Base-by-base conservation (phyloP, 1,284 basidiomycete species). In the Trichosporon asahii region DNA sequence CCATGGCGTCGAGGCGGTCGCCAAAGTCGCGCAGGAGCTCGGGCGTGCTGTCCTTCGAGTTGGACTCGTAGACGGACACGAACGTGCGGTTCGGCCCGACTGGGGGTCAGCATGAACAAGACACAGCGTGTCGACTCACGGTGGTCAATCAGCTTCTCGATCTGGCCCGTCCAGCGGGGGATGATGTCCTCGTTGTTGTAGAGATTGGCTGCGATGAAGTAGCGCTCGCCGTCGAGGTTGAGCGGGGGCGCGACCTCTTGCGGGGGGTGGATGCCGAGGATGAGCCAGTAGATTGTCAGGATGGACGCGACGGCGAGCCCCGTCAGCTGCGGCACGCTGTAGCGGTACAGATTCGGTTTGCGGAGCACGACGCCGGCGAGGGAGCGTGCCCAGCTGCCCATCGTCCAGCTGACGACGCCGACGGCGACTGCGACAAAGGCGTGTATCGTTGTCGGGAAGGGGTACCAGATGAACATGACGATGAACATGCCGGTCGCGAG, bases 61-160 rank as follows among this genome's bases (percentile, higher is more conserved):
- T 84, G 66, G 85, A 87, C 77, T 89, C 88, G 74, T 88, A 84
- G 66, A 89, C 82, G n/a, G 87, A 88, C 5, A 89, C 83, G 73
- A 85, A 89, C 18, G 86, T 85, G 65, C 88, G 87, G 61, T 85
- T 82, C 2, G 79, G 72, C 9, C 88, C 88, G 40, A 89, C 82
- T 77, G 84, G 63, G 11, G 18, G 37, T 65, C 37, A 40, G 63
- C 64, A 12, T 27, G n/a, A n/a, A n/a, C n/a, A n/a, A n/a, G n/a
- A n/a, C n/a, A n/a, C n/a, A n/a, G n/a, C n/a, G n/a, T n/a, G n/a
- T 25, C 1, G 2, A 64, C 63, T 72, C 68, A 79, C 77, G 72
- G 53, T 79, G 69, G 15, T 72, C 69, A 21, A 70, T 61, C 29
- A 77, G 69, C 37, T 70, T 71, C 27, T 72, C 23, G 12, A 79